A percentile compares a stretch with the other conserved stretches of the same genome.
Evolutionary conservation across 2,329 filamentous ascomycete genomes (phyloP).

Genomic region (Xylaria sp.): DNA sequence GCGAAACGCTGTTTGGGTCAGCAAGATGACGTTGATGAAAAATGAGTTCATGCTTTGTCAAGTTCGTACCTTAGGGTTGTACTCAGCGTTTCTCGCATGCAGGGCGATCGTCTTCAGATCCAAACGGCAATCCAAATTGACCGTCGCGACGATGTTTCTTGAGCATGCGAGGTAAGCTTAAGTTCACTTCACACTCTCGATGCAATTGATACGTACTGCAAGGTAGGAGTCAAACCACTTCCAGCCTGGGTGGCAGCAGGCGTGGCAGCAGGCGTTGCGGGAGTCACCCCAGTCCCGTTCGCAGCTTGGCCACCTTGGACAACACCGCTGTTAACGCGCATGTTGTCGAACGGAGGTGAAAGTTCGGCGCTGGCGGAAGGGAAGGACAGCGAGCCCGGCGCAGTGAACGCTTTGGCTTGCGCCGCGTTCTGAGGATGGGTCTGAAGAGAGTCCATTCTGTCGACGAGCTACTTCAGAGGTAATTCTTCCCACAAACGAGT

Average conservation of each 20-base stretch:
- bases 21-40: slow-evolving; percentile 33
- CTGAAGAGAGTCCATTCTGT: slow-evolving; percentile 48
- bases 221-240: slow-evolving; percentile 89
- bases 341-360: slow-evolving; percentile 75
- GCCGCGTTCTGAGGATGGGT: slow-evolving; percentile 88
- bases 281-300: slow-evolving; percentile 83
- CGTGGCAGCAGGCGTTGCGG: slow-evolving; percentile 90
- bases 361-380: slow-evolving; percentile 85
- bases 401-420: slow-evolving; percentile 96
- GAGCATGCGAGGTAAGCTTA: slow-evolving; percentile 63
- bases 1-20: slow-evolving; percentile 81
- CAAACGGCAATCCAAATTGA: slow-evolving; percentile 96
- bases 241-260: slow-evolving; percentile 84
- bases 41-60: slow-evolving; percentile 25
- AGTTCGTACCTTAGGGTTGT: slow-evolving; percentile 89
- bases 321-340: slow-evolving; percentile 61
- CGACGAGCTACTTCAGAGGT: slow-evolving; percentile 26
- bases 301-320: slow-evolving; percentile 64
- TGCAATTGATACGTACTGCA: slow-evolving; percentile 86
- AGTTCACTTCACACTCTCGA: slow-evolving; percentile 49
- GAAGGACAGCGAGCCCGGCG: slow-evolving; percentile 90
- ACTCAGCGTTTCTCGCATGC: slow-evolving; percentile 97
- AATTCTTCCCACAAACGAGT: slow-evolving; percentile 32
- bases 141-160: slow-evolving; percentile 99
- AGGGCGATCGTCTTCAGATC: slow-evolving; percentile 99